Conservation (phyloP, 768 basidiomycete species). For the Suillus decipiens region DNA sequence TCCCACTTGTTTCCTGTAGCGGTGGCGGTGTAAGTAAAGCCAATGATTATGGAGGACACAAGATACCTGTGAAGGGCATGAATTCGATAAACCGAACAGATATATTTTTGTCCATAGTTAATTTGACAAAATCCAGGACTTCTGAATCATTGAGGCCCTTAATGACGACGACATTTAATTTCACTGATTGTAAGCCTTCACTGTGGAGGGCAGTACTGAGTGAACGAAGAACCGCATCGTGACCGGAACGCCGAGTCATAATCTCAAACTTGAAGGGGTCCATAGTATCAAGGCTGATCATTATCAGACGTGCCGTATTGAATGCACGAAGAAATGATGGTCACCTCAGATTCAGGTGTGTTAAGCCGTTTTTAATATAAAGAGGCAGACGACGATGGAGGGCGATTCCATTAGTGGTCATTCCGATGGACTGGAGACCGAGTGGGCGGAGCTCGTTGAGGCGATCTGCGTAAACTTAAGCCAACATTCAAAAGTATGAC, state of each 20-base stretch:
- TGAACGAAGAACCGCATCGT: slow-evolving; percentile 70
- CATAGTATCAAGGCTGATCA: slow-evolving; percentile 73
- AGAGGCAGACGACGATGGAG: slow-evolving; percentile 72
- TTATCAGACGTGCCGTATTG: slow-evolving; percentile 5
- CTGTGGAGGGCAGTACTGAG: slow-evolving; percentile 63
- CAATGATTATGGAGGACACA: neutral
- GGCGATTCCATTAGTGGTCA: slow-evolving; percentile 84
- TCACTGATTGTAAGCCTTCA: slow-evolving; percentile 57
- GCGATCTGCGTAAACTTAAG: slow-evolving; percentile 42
- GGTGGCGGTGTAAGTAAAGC: slow-evolving; percentile 10
- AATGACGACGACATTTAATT: slow-evolving; percentile 84
- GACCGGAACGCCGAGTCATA: slow-evolving; percentile 79
- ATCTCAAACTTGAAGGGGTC: slow-evolving; percentile 87
- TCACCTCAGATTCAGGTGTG: slow-evolving; percentile 72
- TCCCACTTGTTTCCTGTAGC: slow-evolving; percentile 82
- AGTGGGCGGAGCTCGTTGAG: slow-evolving; percentile 59
- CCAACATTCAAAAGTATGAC: slow-evolving; percentile 2
- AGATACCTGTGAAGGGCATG: slow-evolving; percentile 87
- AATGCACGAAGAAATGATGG: slow-evolving; percentile 9
- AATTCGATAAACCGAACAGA: slow-evolving; percentile 90
- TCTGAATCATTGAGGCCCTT: slow-evolving; percentile 83
- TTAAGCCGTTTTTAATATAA: slow-evolving; percentile 69
- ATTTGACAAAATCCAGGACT: slow-evolving; percentile 73
- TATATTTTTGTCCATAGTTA: slow-evolving; percentile 63
- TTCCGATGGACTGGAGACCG: slow-evolving; percentile 75